Evolutionary conservation across 768 basidiomycete genomes (phyloP).

Genomic region (Leccinum olivaceopallidum): DNA sequence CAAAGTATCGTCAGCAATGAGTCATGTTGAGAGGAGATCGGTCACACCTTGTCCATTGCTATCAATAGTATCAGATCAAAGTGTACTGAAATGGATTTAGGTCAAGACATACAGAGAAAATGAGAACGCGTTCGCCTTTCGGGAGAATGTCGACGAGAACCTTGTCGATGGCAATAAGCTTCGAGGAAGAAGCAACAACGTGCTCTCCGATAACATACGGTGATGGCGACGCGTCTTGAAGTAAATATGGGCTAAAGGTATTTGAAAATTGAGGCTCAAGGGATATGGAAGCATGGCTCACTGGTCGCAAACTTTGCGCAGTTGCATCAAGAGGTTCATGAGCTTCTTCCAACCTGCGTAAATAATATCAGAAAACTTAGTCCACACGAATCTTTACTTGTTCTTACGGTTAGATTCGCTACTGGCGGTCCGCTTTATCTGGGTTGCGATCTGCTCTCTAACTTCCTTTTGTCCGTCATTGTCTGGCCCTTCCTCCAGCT

Average conservation of each 20-base stretch:
- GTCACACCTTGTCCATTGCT: constrained; percentile 60
- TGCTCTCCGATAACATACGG: constrained; percentile 56
- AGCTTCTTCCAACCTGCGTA: constrained; percentile 52
- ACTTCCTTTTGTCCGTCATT: constrained; percentile 42
- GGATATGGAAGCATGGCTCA: constrained; percentile 27
- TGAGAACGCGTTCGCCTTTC: constrained; percentile 61
- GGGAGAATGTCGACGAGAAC: constrained; percentile 55
- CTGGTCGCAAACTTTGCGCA: constrained; percentile 73
- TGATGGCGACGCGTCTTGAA: constrained; percentile 48
- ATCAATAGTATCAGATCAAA: constrained; percentile 16
- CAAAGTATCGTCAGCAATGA: constrained; percentile 1
- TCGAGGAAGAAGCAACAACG: constrained; percentile 55
- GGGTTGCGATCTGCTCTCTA: constrained; percentile 37
- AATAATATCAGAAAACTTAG: background rate
- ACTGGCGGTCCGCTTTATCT: constrained; percentile 35
- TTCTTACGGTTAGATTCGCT: constrained; percentile 34
- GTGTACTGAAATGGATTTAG: background rate
- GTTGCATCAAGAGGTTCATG: constrained; percentile 71
- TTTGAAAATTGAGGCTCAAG: constrained; percentile 5
- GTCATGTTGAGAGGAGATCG: background rate
- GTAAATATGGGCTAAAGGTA: constrained; percentile 48
- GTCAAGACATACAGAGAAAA: constrained; percentile 56
- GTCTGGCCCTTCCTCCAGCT: constrained; percentile 28
- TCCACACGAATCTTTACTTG: background rate
- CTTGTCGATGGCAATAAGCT: constrained; percentile 59